phyloP scores from a whole-genome alignment of 495 filamentous ascomycete species.

The Haplographium delicatum region DNA sequence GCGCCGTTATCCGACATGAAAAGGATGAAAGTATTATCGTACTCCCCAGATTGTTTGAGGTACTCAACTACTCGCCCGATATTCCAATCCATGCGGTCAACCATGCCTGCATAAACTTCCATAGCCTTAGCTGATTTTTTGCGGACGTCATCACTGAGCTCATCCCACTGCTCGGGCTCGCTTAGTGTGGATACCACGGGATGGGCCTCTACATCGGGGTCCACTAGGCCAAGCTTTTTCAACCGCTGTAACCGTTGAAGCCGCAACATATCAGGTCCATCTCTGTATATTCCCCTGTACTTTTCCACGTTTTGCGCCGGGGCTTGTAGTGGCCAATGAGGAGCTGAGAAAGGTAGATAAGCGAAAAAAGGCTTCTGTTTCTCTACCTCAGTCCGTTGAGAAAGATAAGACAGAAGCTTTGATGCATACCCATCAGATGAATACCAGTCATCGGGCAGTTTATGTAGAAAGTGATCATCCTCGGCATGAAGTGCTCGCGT shows the following conservation, averaged over 20 bases:
- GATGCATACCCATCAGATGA: constrained; percentile 50
- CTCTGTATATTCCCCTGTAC: constrained; percentile 44
- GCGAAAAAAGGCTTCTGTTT: constrained; percentile 52
- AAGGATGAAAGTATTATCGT: constrained; percentile 58
- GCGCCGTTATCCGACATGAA: constrained; percentile 65
- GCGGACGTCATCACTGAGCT: constrained; percentile 44
- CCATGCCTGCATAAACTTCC: constrained; percentile 61
- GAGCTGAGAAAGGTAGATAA: constrained; percentile 57
- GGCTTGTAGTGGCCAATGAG: constrained; percentile 57
- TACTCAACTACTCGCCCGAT: constrained; percentile 56
- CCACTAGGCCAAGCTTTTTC: constrained; percentile 47
- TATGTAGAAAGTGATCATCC: neutral
- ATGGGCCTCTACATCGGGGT: constrained; percentile 45
- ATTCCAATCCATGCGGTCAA: constrained; percentile 57
- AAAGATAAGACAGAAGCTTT: constrained; percentile 47
- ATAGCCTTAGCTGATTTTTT: constrained; percentile 49
- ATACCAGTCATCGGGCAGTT: constrained; percentile 52
- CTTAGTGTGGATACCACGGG: constrained; percentile 50
- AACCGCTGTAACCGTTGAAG: constrained; percentile 43
- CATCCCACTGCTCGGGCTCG: constrained; percentile 40
- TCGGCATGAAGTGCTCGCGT: neutral
- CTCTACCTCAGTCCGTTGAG: constrained; percentile 44
- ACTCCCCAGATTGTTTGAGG: constrained; percentile 48
- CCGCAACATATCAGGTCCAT: constrained; percentile 50
- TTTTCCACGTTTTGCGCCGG: constrained; percentile 22